Conservation (phyloP, 345 rosid genomes). For the Lepidium aucheri region DNA sequence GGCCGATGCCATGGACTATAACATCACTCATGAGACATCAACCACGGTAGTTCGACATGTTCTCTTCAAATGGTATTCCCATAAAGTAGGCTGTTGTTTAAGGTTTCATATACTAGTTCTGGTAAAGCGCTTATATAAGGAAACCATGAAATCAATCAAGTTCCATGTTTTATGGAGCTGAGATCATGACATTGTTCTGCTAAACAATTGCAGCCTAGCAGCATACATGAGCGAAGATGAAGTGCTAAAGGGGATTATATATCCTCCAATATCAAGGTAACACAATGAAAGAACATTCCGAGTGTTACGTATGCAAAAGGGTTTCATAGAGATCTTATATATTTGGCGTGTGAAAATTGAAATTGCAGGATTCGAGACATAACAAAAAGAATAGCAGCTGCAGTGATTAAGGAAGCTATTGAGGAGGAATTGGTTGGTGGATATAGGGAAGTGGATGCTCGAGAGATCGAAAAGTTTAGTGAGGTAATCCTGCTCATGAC, state of each 20-base stretch:
- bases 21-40: neutral
- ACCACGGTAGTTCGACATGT: neutral
- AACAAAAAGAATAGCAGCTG: constrained; percentile 81
- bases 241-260: constrained; percentile 69
- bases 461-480: constrained; percentile 54
- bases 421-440: constrained; percentile 76
- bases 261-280: constrained; percentile 84
- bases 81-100: neutral
- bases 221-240: constrained; percentile 90
- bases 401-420: constrained; percentile 83
- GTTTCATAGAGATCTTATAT: neutral
- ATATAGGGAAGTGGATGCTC: constrained; percentile 70
- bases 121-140: neutral
- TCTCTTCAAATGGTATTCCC: neutral
- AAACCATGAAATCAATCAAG: neutral
- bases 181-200: constrained; percentile 10
- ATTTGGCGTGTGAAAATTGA: neutral
- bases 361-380: constrained; percentile 77
- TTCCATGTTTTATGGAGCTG: neutral
- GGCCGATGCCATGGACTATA: neutral
- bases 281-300: neutral
- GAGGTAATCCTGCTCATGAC: constrained; percentile 32
- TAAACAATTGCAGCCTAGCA: constrained; percentile 62
- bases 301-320: neutral
- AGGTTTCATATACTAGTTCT: neutral